Evolutionary conservation across 1,139 yeast species (phyloP), one percentile per base, ranked within the genome.

Genomic region (Debaryomyces udenii): DNA sequence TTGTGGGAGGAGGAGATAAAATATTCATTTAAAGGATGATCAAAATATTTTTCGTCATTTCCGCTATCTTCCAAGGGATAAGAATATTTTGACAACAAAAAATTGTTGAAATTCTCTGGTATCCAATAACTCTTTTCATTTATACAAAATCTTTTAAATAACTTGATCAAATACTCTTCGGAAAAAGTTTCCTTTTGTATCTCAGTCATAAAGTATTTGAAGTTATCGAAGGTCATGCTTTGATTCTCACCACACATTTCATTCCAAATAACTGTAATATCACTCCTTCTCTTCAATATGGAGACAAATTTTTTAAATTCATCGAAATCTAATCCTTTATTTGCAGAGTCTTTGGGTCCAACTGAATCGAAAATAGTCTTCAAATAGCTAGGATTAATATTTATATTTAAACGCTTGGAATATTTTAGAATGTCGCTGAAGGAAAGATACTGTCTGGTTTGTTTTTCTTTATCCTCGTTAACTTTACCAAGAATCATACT

Each of bases 1-100:
- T 94, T 94, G 60, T 94, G 99, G 0, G 98, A 90, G 0, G 97
- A 87, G 0, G 96, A 88, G 23, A 94, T 86, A 56, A 71, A 90
- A 57, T 94, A 94, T 50, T 90, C 93, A 53, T 81, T 88, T 31
- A 94, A 57, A 0, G 99, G 98, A 28, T 74, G 73, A 2, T 79
- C 61, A 52, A 78, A 78, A 51, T 86, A 86, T 7, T 40, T 37
- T 3, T 47, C 53, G n/a, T 51, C 51, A 1, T 45, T 46, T 62
- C 74, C 37, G 41, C 55, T 4, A 48, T 49, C 14, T 44, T 52
- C 40, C 38, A 67, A 48, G 13, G 78, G 72, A 22, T 66, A 51
- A 13, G 72, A 62, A 50, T 69, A 64, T 27, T 74, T 69, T 1
- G 88, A 81, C 27, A 71, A 52, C 15, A 86, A 57, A 49, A 70